phyloP scores from a whole-genome alignment of 768 basidiomycete species.

The Stropharia rugosoannulata region DNA sequence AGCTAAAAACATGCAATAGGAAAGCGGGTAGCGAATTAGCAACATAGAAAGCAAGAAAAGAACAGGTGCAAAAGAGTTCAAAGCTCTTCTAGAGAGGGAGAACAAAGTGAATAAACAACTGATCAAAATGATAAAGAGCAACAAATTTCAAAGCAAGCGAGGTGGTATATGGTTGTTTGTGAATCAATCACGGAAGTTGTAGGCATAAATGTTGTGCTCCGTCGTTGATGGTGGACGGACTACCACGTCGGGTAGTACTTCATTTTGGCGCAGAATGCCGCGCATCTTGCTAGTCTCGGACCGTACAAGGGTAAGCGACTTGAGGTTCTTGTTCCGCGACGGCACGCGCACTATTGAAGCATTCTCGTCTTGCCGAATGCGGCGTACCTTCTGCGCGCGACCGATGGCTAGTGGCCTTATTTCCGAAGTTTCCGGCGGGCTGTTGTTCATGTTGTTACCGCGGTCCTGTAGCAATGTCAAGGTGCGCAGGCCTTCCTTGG shows the following conservation, averaged over 20 bases:
- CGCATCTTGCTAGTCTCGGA: conserved; percentile 66
- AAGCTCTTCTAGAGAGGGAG: conserved; percentile 7
- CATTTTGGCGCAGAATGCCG: conserved; percentile 51
- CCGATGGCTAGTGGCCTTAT: conserved; percentile 58
- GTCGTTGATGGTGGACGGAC: conserved; percentile 58
- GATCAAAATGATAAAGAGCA: neutral
- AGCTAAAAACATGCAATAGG: neutral
- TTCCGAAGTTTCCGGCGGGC: conserved; percentile 22
- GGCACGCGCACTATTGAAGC: conserved; percentile 24
- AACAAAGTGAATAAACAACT: conserved; percentile 15
- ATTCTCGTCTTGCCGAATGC: conserved; percentile 35
- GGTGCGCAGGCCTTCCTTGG: conserved; percentile 52
- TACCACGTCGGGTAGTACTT: conserved; percentile 59
- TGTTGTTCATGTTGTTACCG: conserved; percentile 40
- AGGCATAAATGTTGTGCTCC: conserved; percentile 42
- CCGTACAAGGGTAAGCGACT: conserved; percentile 57
- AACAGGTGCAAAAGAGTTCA: conserved; percentile 7
- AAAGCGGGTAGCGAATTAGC: neutral
- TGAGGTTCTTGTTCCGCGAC: conserved; percentile 42
- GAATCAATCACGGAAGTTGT: conserved; percentile 42
- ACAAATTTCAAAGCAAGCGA: neutral
- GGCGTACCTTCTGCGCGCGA: conserved; percentile 49
- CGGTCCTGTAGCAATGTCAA: conserved; percentile 65
- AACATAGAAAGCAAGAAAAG: conserved; percentile 5
- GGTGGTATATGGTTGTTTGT: conserved; percentile 7